Conservation (phyloP, 345 rosid species). For the Eucalyptus curtisii region DNA sequence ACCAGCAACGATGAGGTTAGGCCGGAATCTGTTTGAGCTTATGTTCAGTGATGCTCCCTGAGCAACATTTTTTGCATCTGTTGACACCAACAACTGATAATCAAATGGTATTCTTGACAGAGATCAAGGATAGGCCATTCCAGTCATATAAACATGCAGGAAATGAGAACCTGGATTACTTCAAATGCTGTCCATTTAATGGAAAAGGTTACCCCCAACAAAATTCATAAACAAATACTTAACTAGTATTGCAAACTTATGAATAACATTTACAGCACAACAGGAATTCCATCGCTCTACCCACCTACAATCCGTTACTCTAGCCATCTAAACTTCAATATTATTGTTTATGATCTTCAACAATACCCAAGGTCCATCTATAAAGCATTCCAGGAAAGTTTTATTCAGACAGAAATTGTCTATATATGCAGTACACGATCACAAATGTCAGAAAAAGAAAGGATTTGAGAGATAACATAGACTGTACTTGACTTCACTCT, state of each 20-base stretch:
- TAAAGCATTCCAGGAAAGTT: not conserved
- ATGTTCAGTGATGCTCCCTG: slow-evolving; percentile 15
- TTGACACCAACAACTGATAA: slow-evolving; percentile 1
- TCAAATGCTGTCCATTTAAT: not conserved
- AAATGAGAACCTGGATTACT: not conserved
- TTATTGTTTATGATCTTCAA: not conserved
- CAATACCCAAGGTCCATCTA: not conserved
- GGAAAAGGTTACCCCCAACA: not conserved
- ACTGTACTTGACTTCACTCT: slow-evolving; percentile 46
- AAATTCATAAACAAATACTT: not conserved
- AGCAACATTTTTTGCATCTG: slow-evolving; percentile 10
- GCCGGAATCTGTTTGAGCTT: slow-evolving; percentile 66
- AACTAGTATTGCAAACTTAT: not conserved
- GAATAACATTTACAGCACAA: not conserved
- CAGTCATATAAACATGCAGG: not conserved
- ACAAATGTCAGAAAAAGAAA: not conserved
- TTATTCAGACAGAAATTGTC: not conserved
- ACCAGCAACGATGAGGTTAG: slow-evolving; percentile 69
- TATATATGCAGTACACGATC: not conserved
- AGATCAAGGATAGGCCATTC: not conserved
- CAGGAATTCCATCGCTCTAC: not conserved
- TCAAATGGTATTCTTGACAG: not conserved
- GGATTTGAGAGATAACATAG: not conserved
- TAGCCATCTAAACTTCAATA: not conserved
- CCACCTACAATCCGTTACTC: not conserved